Percentiles rank a stretch among this genome's conserved stretches.
phyloP scores from a whole-genome alignment of 495 filamentous ascomycete species.

The Ramalina peruviana region DNA sequence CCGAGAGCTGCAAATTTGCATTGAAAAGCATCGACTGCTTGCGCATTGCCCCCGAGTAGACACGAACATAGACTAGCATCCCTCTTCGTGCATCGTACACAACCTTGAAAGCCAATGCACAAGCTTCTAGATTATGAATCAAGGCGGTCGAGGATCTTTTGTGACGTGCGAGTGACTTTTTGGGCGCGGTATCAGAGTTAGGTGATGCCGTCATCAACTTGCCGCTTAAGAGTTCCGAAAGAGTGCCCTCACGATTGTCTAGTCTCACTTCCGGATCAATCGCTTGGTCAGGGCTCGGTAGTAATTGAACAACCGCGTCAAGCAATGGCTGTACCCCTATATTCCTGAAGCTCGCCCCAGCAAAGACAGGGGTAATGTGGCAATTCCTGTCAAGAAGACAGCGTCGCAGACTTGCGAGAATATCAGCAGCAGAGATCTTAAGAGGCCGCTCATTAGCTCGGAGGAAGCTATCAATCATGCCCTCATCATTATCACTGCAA shows the following conservation, averaged over 20 bases:
- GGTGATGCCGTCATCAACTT: conserved; percentile 30
- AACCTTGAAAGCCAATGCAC: conserved; percentile 93
- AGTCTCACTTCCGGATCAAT: conserved; percentile 66
- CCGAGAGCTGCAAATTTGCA: conserved; percentile 68
- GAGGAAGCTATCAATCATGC: conserved; percentile 70
- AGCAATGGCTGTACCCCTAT: conserved; percentile 89
- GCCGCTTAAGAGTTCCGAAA: conserved; percentile 37
- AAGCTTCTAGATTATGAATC: conserved; percentile 47
- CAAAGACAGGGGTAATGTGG: conserved; percentile 73
- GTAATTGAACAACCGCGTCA: conserved; percentile 72
- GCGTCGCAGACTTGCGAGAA: conserved; percentile 60
- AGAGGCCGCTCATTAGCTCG: conserved; percentile 59
- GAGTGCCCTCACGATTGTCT: conserved; percentile 35
- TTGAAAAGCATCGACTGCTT: conserved; percentile 71
- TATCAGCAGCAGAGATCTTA: conserved; percentile 45
- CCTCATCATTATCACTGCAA: conserved; percentile 76
- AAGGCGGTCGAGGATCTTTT: conserved; percentile 20
- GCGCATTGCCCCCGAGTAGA: conserved; percentile 73
- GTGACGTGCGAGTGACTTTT: conserved; percentile 20
- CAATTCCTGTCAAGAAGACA: conserved; percentile 48
- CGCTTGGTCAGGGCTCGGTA: conserved; percentile 70
- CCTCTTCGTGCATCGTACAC: conserved; percentile 77
- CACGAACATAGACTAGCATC: conserved; percentile 80
- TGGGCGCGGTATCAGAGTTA: conserved; percentile 16
- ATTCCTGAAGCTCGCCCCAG: conserved; percentile 84